Evolutionary conservation across 768 basidiomycete genomes (phyloP).

Genomic region (Rubroboletus satanas): DNA sequence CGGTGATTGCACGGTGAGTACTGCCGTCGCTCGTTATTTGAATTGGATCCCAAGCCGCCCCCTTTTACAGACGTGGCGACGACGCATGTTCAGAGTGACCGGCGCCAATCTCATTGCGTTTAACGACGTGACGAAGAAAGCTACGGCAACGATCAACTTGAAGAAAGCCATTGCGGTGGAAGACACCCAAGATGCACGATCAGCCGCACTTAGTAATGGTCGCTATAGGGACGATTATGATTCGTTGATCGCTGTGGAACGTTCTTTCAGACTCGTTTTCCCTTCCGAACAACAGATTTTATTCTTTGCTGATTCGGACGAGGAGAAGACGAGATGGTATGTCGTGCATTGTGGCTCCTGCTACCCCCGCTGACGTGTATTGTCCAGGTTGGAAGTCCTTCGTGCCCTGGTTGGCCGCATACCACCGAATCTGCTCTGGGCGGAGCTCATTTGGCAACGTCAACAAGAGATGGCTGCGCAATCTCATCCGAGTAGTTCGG

Average conservation of each 20-base stretch:
- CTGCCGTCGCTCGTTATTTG: background rate
- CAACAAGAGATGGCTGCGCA: slow-evolving; percentile 46
- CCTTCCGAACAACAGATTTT: slow-evolving; percentile 71
- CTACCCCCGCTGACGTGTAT: background rate
- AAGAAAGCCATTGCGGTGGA: slow-evolving; percentile 76
- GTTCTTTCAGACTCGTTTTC: slow-evolving; percentile 84
- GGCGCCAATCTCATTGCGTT: slow-evolving; percentile 86
- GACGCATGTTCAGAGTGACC: slow-evolving; percentile 78
- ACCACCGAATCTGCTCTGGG: slow-evolving; percentile 92
- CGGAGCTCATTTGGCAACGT: slow-evolving; percentile 83
- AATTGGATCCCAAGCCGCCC: background rate
- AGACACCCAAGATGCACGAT: slow-evolving; percentile 66
- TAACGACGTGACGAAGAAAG: slow-evolving; percentile 89
- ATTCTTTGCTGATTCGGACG: slow-evolving; percentile 89
- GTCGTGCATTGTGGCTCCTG: slow-evolving; percentile 18
- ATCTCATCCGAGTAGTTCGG: background rate
- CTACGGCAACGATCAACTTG: slow-evolving; percentile 86
- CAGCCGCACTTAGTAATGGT: slow-evolving; percentile 41
- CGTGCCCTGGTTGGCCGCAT: slow-evolving; percentile 83
- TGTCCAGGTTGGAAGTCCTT: slow-evolving; percentile 76
- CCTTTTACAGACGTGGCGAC: slow-evolving; percentile 63
- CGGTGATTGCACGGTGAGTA: slow-evolving; percentile 83
- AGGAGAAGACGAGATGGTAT: slow-evolving; percentile 84
- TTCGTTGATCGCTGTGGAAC: slow-evolving; percentile 64
- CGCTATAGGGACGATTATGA: slow-evolving; percentile 55